Percentiles rank a stretch among this genome's conserved stretches.
phyloP scores from a whole-genome alignment of 2,329 filamentous ascomycete genomes.

The Dactylella cylindrospora region DNA sequence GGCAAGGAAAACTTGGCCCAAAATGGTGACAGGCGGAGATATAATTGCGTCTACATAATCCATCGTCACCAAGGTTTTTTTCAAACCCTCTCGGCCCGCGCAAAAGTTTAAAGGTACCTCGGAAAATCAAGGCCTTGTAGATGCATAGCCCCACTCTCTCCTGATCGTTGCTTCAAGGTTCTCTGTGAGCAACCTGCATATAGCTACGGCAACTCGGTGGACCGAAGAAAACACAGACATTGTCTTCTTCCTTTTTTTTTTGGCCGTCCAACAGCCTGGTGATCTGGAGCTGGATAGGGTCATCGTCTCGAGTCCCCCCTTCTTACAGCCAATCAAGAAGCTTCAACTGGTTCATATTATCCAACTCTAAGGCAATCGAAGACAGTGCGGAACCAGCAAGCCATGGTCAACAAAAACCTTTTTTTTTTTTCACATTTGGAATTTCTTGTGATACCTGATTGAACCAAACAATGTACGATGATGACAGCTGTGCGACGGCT shows the following conservation, averaged over 20 bases:
- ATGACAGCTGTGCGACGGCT: conserved; percentile 22
- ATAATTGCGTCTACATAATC: no score
- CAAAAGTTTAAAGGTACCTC: conserved; percentile 29
- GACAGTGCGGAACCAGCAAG: not conserved
- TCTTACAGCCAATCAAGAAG: conserved; percentile 25
- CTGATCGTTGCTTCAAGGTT: conserved; percentile 8
- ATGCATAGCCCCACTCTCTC: conserved; percentile 26
- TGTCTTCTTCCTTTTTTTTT: not conserved
- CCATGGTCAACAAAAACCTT: no score
- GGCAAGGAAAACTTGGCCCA: no score
- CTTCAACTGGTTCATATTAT: not conserved
- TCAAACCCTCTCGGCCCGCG: conserved; percentile 35
- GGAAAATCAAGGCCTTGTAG: conserved; percentile 34
- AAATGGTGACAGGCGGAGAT: no score
- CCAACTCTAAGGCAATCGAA: not conserved
- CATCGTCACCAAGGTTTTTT: conserved; percentile 5
- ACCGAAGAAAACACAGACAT: not conserved
- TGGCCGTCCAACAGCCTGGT: conserved; percentile 23
- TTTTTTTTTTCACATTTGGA: not conserved
- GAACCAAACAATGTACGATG: conserved; percentile 12
- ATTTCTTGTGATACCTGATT: not conserved
- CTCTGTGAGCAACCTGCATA: no score
- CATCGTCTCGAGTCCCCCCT: conserved; percentile 29
- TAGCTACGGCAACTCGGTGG: no score
- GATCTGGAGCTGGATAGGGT: conserved; percentile 26